Conservation (phyloP, 768 basidiomycete species). For the Exsudoporus frostii region DNA sequence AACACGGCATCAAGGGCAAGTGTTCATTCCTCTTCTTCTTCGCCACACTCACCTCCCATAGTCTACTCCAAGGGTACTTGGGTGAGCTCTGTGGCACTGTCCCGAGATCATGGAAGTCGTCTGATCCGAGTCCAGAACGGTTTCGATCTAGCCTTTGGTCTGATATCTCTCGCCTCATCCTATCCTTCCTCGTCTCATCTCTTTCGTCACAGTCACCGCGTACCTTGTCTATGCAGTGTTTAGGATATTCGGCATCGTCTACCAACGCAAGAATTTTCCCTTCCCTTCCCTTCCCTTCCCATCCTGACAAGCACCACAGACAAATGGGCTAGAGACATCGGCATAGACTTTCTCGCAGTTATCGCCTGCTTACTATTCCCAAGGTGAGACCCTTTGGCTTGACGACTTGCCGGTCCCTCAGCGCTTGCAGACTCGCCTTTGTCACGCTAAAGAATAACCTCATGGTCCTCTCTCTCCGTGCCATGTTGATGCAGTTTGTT, state of each 20-base stretch:
- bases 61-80: conserved; percentile 86
- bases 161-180: conserved; percentile 11
- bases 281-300: not conserved
- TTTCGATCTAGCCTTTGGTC: conserved; percentile 89
- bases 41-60: conserved; percentile 26
- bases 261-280: conserved; percentile 44
- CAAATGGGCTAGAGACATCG: conserved; percentile 62
- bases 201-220: conserved; percentile 56
- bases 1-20: conserved; percentile 86
- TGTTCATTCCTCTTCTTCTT: not conserved
- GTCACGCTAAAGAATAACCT: conserved; percentile 81
- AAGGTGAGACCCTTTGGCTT: conserved; percentile 43
- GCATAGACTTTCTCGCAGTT: conserved; percentile 81
- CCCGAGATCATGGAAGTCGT: conserved; percentile 8
- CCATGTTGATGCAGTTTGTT: conserved; percentile 90
- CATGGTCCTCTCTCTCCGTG: conserved; percentile 79
- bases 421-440: conserved; percentile 72
- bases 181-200: not conserved
- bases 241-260: conserved; percentile 70
- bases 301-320: conserved; percentile 35
- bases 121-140: conserved; percentile 59
- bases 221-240: conserved; percentile 75
- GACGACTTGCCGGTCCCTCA: not conserved
- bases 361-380: conserved; percentile 92
- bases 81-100: conserved; percentile 40